phyloP scores from a whole-genome alignment of 2,329 filamentous ascomycete species.

The Nigrospora oryzae region DNA sequence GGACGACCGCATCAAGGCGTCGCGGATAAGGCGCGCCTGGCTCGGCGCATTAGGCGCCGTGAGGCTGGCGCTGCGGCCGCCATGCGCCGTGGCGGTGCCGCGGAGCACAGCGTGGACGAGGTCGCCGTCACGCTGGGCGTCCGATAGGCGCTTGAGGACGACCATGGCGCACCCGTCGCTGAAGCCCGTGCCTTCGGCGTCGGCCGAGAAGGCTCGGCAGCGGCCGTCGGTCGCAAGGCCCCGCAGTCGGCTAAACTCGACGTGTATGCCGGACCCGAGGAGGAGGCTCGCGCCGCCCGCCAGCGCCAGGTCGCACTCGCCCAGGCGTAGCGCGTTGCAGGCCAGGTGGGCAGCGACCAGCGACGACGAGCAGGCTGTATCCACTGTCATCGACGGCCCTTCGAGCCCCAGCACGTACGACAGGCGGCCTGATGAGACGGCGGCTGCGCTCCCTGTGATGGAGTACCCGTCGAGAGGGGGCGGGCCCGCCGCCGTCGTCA shows the following conservation, averaged over 20 bases:
- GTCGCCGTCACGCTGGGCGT: conserved; percentile 11
- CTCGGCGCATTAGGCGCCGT: conserved; percentile 11
- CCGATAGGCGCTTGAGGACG: conserved; percentile 10
- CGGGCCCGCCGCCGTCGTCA: background rate
- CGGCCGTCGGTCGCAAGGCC: conserved; percentile 10
- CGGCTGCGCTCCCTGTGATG: conserved; percentile 14
- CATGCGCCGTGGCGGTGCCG: conserved; percentile 11
- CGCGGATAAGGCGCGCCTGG: conserved; percentile 13
- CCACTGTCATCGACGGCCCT: conserved; percentile 17
- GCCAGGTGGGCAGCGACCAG: conserved; percentile 12
- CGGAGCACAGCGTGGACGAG: conserved; percentile 11
- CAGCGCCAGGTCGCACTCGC: conserved; percentile 12
- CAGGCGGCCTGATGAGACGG: conserved; percentile 15
- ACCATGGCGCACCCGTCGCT: conserved; percentile 8
- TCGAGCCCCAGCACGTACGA: conserved; percentile 15
- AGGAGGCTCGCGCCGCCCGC: conserved; percentile 10
- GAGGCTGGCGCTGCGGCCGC: conserved; percentile 9
- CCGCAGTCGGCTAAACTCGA: conserved; percentile 9
- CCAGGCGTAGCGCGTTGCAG: conserved; percentile 11
- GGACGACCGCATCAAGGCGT: conserved; percentile 9
- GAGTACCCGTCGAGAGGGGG: conserved; percentile 15
- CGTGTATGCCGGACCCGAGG: conserved; percentile 11
- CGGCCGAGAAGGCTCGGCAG: conserved; percentile 10
- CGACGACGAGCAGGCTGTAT: conserved; percentile 15
- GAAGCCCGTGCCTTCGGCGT: conserved; percentile 11